Evolutionary conservation across 1,284 basidiomycete genomes (phyloP), one percentile per base, ranked within the genome.

Genomic region (Cystobasidium sp.): DNA sequence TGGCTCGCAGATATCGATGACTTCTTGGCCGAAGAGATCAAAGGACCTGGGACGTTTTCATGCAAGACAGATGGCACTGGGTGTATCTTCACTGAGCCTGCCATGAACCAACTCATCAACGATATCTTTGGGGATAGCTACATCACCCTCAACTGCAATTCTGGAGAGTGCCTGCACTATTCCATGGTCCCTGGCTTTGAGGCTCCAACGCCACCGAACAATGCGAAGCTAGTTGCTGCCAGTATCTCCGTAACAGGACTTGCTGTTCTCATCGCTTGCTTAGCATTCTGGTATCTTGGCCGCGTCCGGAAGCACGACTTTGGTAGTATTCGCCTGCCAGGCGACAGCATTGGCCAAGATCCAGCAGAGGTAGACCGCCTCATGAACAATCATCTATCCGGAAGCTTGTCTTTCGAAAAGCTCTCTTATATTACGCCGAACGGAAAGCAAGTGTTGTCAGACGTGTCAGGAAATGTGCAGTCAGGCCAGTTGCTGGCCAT

Each of bases 91-190:
- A 90, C 94, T 81, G 96, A 99, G 80, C 93, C 93, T 0, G 93
- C 92, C 0, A 97, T 98, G 96, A 97, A 98, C 81, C 86, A 90
- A 46, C 87, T 99, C 64, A 98, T 99, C 82, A 88, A 90, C 80
- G 90, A 91, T 77, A 90, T 99, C 77, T 98, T 99, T 79, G 96
- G 93, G 8, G 96, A 99, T 82, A 85, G 85, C 0, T 91, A 90
- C 79, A 99, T 99, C 81, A 91, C 92, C 3, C 86, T 98, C 66
- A 83, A 89, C 59, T 99, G 96, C 80, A 85, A 91, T 0, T 89
- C 91, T 9, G 96, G 96, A 41, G 96, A 98, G 83, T 98, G 96
- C 81, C 82, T 99, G 80, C 93, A 97, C 81, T 93, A 89, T 80
- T 93, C 91, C 0, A 91, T 94, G 83, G 94, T 97, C 3, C 96